phyloP scores from a whole-genome alignment of 768 basidiomycete species.

The Thelephora aurantiotincta region DNA sequence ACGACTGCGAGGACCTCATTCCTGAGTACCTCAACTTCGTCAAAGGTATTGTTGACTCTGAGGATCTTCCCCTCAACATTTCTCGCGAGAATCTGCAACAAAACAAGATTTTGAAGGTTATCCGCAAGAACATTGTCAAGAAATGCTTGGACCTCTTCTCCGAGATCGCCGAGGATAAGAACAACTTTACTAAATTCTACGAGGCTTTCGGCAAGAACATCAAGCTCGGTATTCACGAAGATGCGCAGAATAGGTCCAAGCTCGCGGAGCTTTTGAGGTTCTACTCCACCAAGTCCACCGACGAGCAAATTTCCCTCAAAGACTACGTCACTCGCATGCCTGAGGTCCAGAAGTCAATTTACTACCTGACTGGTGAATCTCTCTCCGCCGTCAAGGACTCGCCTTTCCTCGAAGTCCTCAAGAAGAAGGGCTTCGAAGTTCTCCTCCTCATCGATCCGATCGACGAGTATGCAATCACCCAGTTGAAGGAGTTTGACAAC shows the following conservation, averaged over 20 bases:
- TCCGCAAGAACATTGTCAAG: slow-evolving; percentile 98
- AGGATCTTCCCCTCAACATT: slow-evolving; percentile 99
- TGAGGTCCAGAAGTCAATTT: slow-evolving; percentile 96
- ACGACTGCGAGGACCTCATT: slow-evolving; percentile 98
- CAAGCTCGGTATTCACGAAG: slow-evolving; percentile 99
- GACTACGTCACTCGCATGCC: slow-evolving; percentile 99
- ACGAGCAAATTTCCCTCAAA: slow-evolving; percentile 89
- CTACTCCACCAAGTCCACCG: slow-evolving; percentile 86
- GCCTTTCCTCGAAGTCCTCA: slow-evolving; percentile 97
- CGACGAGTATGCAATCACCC: slow-evolving; percentile 96
- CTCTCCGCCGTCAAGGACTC: slow-evolving; percentile 84
- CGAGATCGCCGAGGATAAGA: slow-evolving; percentile 99
- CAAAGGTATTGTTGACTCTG: slow-evolving; percentile 99
- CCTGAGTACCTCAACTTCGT: slow-evolving; percentile 99
- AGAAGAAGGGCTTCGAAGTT: slow-evolving; percentile 99
- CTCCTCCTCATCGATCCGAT: slow-evolving; percentile 97
- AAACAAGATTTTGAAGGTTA: slow-evolving; percentile 99
- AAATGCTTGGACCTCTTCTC: slow-evolving; percentile 89
- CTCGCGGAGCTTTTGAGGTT: slow-evolving; percentile 98
- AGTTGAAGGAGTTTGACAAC: slow-evolving; percentile 97
- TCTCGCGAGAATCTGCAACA: slow-evolving; percentile 99
- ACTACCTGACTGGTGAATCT: slow-evolving; percentile 98
- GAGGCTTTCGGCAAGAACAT: slow-evolving; percentile 98
- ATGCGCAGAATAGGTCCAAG: slow-evolving; percentile 97
- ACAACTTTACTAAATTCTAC: slow-evolving; percentile 95